Percentiles rank a stretch among this genome's conserved stretches.
These are phyloP conservation scores for Magnusiomyces magnusii DNA, from an alignment of 1,139 yeast species.

Conservation along the genomic window DNA sequence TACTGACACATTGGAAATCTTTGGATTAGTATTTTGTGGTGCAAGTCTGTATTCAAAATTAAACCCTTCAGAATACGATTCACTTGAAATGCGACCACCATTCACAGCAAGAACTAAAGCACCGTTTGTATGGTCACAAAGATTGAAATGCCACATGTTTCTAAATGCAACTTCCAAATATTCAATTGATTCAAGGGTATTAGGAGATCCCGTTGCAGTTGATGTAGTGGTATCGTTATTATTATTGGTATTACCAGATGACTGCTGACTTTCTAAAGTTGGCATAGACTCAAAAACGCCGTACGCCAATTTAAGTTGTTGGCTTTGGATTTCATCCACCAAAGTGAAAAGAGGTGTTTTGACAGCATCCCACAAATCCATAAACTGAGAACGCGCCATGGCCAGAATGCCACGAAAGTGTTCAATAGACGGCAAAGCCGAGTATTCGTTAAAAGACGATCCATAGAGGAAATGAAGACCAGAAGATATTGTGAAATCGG, in stretches of 20 bases:
- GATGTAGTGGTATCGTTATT: not conserved
- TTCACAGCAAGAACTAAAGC: conserved; percentile 35
- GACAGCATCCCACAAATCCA: conserved; percentile 58
- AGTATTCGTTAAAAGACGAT: conserved; percentile 61
- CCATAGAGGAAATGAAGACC: conserved; percentile 69
- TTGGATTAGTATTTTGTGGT: not conserved
- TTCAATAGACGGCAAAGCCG: conserved; percentile 56
- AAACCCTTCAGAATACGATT: conserved; percentile 42
- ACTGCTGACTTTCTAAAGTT: not conserved
- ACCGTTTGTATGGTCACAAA: conserved; percentile 54
- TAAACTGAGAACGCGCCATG: conserved; percentile 54
- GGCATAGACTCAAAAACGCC: conserved; percentile 62
- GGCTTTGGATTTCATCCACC: conserved; percentile 34
- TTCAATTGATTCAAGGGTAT: conserved; percentile 30
- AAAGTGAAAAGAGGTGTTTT: conserved; percentile 43
- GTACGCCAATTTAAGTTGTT: conserved; percentile 46
- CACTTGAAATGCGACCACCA: conserved; percentile 40
- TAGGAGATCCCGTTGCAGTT: not conserved
- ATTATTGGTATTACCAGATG: conserved; percentile 32
- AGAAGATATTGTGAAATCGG: conserved; percentile 66
- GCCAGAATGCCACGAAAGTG: conserved; percentile 45
- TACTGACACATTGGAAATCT: not conserved
- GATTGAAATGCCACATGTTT: conserved; percentile 70
- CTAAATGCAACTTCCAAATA: conserved; percentile 56
- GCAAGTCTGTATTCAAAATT: conserved; percentile 40